phyloP scores from a whole-genome alignment of 768 basidiomycete species.

The Lactarius tabidus region DNA sequence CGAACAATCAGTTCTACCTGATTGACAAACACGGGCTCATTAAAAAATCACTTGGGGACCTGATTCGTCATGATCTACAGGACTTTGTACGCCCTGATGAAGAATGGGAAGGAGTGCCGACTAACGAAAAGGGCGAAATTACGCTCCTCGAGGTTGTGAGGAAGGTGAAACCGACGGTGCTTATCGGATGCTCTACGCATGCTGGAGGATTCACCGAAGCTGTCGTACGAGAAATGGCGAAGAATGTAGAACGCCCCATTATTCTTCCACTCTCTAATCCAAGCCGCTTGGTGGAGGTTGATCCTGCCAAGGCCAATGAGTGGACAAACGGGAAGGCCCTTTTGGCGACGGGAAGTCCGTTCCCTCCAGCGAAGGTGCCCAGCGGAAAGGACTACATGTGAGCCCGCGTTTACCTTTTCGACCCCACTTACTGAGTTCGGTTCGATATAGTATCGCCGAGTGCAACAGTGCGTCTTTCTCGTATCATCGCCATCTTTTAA shows the following conservation, averaged over 20 bases:
- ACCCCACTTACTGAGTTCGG: not conserved
- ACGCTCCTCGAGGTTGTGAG: conserved; percentile 65
- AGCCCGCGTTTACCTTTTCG: conserved; percentile 28
- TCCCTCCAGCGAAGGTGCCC: conserved; percentile 64
- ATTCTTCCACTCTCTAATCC: conserved; percentile 86
- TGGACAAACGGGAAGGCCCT: conserved; percentile 82
- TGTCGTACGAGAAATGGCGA: conserved; percentile 63
- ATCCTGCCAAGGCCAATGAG: conserved; percentile 62
- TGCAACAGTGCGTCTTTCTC: conserved; percentile 52
- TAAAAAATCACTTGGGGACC: conserved; percentile 44
- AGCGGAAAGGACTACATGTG: conserved; percentile 64
- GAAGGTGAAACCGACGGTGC: conserved; percentile 69
- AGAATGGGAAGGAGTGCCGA: conserved; percentile 46
- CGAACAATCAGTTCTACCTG: conserved; percentile 64
- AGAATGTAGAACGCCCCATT: conserved; percentile 66
- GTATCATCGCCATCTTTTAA: not conserved
- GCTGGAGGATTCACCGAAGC: conserved; percentile 76
- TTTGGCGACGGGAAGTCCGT: conserved; percentile 82
- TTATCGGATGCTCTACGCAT: conserved; percentile 82
- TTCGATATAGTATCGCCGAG: conserved; percentile 54
- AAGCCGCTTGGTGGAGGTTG: conserved; percentile 68
- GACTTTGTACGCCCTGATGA: conserved; percentile 56
- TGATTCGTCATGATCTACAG: conserved; percentile 44
- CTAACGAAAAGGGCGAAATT: conserved; percentile 41
- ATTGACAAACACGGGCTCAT: conserved; percentile 67